Evolutionary conservation across 1,284 basidiomycete genomes (phyloP).

Genomic region (Mycosarcoma maydis): DNA sequence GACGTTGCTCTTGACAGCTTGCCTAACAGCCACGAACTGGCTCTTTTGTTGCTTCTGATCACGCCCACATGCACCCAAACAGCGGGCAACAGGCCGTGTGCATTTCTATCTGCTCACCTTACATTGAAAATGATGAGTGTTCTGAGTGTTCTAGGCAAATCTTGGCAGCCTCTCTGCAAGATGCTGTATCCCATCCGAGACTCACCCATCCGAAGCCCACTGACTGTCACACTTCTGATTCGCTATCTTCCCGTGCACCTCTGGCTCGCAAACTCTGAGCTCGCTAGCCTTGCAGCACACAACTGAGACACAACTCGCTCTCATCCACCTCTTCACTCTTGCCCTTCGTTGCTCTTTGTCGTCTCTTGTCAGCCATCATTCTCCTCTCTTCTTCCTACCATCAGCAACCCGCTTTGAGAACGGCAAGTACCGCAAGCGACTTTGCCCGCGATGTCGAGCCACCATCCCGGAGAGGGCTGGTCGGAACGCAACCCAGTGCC

Average conservation of each 20-base stretch:
- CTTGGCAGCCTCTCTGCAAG: not conserved
- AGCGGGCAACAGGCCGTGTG: too few relatives aligned
- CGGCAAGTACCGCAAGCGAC: too few relatives aligned
- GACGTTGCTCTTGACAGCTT: not conserved
- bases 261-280: too few relatives aligned
- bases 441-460: constrained; percentile 34
- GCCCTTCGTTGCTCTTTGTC: not conserved
- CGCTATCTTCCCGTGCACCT: constrained; percentile 6
- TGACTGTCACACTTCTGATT: not conserved
- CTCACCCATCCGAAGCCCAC: not conserved
- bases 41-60: too few relatives aligned
- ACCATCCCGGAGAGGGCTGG: constrained; percentile 57
- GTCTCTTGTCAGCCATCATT: not conserved
- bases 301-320: too few relatives aligned
- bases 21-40: constrained; percentile 10
- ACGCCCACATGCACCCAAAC: too few relatives aligned
- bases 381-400: not conserved
- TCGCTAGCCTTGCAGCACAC: too few relatives aligned
- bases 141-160: not conserved
- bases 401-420: too few relatives aligned
- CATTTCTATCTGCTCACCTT: too few relatives aligned
- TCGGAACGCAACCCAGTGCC: constrained; percentile 58
- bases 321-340: too few relatives aligned
- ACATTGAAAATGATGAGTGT: too few relatives aligned
- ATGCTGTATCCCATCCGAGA: not conserved